These are phyloP conservation scores for Dictyostelium citrinum DNA, from an alignment of 78 protist species.

Conservation along the genomic window DNA sequence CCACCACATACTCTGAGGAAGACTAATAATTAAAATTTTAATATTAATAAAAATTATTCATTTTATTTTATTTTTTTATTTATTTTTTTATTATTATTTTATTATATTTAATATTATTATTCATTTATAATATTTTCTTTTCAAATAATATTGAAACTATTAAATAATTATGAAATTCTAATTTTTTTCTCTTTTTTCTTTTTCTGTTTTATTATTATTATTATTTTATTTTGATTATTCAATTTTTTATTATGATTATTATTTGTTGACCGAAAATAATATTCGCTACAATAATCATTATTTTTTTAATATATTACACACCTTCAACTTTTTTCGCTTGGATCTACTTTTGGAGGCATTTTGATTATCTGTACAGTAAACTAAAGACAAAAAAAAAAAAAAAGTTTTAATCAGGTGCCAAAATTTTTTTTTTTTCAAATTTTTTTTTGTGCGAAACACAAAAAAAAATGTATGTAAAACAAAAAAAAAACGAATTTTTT, in stretches of 20 bases:
- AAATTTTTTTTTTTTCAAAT: conserved; percentile 69
- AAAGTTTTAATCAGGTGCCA: neutral
- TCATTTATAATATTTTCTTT: no score
- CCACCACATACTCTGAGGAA: conserved; percentile 97
- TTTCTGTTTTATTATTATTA: no score
- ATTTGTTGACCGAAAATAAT: no score
- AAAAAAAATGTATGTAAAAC: neutral
- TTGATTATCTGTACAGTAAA: neutral
- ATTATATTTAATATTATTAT: no score
- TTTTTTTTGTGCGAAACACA: neutral
- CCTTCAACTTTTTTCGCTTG: conserved; percentile 81
- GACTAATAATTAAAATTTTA: conserved; percentile 57
- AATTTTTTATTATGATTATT: no score
- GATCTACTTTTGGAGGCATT: conserved; percentile 92
- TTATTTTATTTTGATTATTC: no score
- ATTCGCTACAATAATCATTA: no score
- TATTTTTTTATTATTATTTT: no score
- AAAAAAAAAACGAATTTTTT: neutral
- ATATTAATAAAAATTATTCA: neutral
- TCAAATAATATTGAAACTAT: no score
- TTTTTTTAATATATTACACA: neutral
- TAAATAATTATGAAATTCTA: no score
- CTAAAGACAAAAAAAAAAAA: neutral
- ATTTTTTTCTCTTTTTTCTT: neutral
- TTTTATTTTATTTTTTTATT: neutral